Evolutionary conservation across 1,284 basidiomycete genomes (phyloP).

Genomic region (Spongispora temasekensis): DNA sequence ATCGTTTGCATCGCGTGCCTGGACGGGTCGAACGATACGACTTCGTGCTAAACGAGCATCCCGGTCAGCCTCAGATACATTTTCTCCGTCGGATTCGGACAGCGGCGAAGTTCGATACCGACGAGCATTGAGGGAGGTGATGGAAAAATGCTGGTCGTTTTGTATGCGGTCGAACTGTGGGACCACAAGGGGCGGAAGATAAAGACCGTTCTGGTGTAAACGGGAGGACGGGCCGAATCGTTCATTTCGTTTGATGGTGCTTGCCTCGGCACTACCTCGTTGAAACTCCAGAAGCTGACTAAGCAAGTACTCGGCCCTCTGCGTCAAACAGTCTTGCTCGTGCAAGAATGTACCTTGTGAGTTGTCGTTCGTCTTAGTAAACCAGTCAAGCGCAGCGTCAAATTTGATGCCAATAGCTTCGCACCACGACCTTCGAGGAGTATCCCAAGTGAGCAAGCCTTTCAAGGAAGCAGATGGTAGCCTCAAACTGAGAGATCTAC

Average conservation of each 20-base stretch:
- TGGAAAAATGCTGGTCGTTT: too few relatives aligned
- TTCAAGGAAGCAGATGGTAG: constrained; percentile 51
- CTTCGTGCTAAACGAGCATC: constrained; percentile 68
- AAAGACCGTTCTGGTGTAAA: constrained; percentile 50
- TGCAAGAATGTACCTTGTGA: constrained; percentile 68
- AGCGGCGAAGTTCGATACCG: constrained; percentile 37
- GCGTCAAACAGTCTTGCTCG: constrained; percentile 71
- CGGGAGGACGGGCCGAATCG: constrained; percentile 22
- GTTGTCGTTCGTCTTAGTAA: constrained; percentile 60
- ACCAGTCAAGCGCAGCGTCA: constrained; percentile 69
- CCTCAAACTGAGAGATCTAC: constrained; percentile 57
- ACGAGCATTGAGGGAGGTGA: constrained; percentile 6
- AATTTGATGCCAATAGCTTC: constrained; percentile 61
- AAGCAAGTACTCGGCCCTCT: constrained; percentile 64
- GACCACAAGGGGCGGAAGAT: constrained; percentile 55
- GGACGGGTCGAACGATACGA: constrained; percentile 46
- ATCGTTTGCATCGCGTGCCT: constrained; percentile 36
- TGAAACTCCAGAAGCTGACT: constrained; percentile 29
- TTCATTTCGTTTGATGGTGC: neutral
- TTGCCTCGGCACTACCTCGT: neutral
- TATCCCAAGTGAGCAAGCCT: constrained; percentile 45
- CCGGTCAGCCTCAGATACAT: constrained; percentile 60
- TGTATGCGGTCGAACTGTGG: constrained; percentile 31
- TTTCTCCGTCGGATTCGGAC: constrained; percentile 68
- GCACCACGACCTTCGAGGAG: constrained; percentile 57